A percentile compares a stretch with the other conserved stretches of the same genome.
These are phyloP conservation scores for Aspergillus heteromorphus DNA, from an alignment of 495 filamentous ascomycete genomes.

Conservation along the genomic window DNA sequence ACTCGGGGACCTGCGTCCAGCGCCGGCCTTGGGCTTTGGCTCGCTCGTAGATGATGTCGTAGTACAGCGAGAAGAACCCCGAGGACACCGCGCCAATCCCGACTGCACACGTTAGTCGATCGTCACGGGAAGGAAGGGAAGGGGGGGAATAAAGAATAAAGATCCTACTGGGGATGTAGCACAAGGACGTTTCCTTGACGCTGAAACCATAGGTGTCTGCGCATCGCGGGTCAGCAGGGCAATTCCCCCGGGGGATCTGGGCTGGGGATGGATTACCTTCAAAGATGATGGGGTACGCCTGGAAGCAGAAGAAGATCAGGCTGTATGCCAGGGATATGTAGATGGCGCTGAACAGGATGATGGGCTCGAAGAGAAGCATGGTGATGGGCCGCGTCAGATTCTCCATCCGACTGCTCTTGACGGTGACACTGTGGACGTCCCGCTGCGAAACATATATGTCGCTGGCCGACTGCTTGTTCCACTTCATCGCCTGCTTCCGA, in stretches of 20 bases:
- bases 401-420: conserved; percentile 8
- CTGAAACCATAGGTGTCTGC: conserved; percentile 32
- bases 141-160: too few relatives aligned
- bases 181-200: conserved; percentile 34
- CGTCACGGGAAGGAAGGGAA: too few relatives aligned
- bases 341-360: conserved; percentile 61
- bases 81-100: conserved; percentile 32
- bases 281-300: conserved; percentile 63
- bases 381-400: conserved; percentile 45
- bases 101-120: conserved; percentile 21
- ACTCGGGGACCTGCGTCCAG: conserved; percentile 52
- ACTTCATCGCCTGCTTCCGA: conserved; percentile 53
- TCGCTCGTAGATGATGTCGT: conserved; percentile 48
- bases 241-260: neutral
- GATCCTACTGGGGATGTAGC: conserved; percentile 40
- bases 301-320: conserved; percentile 70
- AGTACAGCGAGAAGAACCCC: conserved; percentile 43
- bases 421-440: neutral
- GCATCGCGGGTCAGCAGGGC: neutral
- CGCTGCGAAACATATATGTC: neutral
- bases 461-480: conserved; percentile 50
- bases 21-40: conserved; percentile 28
- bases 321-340: conserved; percentile 66
- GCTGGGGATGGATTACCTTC: conserved; percentile 19
- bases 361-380: conserved; percentile 50